Evolutionary conservation across 176 grass and related monocot species (phyloP), one percentile per base, ranked within the genome.

Genomic region (Ananas comosus): DNA sequence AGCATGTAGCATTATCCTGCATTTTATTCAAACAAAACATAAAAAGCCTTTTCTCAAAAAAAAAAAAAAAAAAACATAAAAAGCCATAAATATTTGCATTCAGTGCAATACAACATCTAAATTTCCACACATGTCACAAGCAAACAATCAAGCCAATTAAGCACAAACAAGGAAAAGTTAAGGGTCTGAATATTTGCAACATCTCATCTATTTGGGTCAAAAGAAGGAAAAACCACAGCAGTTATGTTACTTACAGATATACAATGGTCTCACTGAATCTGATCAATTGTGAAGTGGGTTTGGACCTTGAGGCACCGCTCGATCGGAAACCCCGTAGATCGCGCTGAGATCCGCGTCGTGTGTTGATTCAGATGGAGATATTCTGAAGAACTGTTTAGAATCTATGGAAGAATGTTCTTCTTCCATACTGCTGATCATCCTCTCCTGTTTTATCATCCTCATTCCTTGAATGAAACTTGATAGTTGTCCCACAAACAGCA

Each of bases 231-330:
- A 61, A 59, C 3, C 13, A 18, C 56, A 33, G 29, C 56, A 17
- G 13, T 16, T 9, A 14, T 59, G 14, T 18, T 21, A 61, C 56
- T 18, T 19, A 61, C 17, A 7, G 7, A 22, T 10, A 61, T 16
- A 16, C 10, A 61, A 10, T 61, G 8, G 5, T 61, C n/a, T 9
- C 48, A 2, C 21, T 27, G 19, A 12, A 11, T 47, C 4, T 53
- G 51, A 24, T 81, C 82, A 85, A 74, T 88, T 92, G 73, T 92
- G 89, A 48, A 92, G 89, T 64, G 89, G 89, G 64, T 92, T 92
- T 58, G 89, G 89, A 16, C 89, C 89, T 72, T 78, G 85, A 72
- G 85, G 89, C 50, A 92, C 85, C 52, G 9, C 28, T 85, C 89
- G 84, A 67, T 65, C 53, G 21, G 89, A 92, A 16, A 88, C 79